phyloP scores from a whole-genome alignment of 345 rosid species.

The Syzygium jambos region DNA sequence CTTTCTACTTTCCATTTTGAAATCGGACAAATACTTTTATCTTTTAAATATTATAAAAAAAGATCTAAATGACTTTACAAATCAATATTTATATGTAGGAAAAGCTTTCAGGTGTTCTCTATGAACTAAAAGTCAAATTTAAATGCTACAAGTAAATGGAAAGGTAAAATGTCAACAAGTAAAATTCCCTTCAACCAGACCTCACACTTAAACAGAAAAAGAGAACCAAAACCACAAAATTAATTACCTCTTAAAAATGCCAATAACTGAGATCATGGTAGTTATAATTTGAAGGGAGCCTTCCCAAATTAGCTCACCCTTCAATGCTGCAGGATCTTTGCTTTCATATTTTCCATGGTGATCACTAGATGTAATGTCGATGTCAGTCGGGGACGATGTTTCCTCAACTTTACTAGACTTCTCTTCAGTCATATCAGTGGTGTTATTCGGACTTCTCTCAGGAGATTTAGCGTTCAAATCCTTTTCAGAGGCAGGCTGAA shows the following conservation, averaged over 20 bases:
- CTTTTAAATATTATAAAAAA: neutral
- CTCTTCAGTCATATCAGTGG: conserved; percentile 8
- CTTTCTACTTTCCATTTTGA: neutral
- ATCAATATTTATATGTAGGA: neutral
- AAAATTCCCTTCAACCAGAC: neutral
- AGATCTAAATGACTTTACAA: neutral
- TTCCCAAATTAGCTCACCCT: conserved; percentile 62
- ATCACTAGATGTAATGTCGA: conserved; percentile 11
- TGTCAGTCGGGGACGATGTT: conserved; percentile 2
- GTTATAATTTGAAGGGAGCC: conserved; percentile 70
- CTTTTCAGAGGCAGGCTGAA: conserved; percentile 18
- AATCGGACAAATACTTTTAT: neutral
- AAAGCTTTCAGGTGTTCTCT: neutral
- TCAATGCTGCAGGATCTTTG: conserved; percentile 8
- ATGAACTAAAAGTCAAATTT: neutral
- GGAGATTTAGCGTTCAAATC: conserved; percentile 22
- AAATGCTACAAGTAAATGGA: neutral
- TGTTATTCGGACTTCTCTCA: conserved; percentile 16
- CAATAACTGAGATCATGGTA: conserved; percentile 35
- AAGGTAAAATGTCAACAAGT: neutral
- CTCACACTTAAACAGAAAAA: neutral
- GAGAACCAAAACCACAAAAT: neutral
- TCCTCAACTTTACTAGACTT: conserved; percentile 20
- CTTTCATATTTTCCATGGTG: conserved; percentile 15
- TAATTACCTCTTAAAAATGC: conserved; percentile 62